These are phyloP conservation scores for Lumnitzera littorea DNA, from an alignment of 345 rosid species.

Conservation along the genomic window DNA sequence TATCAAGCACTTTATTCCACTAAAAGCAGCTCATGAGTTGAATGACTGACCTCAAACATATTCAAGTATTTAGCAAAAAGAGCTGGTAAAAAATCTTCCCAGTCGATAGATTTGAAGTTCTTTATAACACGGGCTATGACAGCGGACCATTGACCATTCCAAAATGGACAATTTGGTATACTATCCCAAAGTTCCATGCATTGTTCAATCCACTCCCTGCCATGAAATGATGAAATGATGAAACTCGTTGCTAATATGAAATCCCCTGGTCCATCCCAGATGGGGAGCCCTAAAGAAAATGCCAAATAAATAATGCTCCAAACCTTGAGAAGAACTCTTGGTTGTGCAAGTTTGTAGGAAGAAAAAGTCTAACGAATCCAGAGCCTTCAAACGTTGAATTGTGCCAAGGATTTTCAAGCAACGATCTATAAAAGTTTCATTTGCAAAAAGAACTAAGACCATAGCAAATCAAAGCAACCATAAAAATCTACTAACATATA, in stretches of 20 bases:
- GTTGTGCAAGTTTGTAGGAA: slow-evolving; percentile 83
- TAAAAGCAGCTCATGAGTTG: slow-evolving; percentile 5
- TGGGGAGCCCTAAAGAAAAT: background rate
- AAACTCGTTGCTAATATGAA: slow-evolving; percentile 11
- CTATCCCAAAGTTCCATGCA: slow-evolving; percentile 81
- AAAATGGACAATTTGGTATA: slow-evolving; percentile 90
- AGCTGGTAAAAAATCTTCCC: slow-evolving; percentile 72
- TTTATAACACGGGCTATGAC: slow-evolving; percentile 80
- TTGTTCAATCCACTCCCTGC: slow-evolving; percentile 72
- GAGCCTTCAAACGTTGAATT: slow-evolving; percentile 94
- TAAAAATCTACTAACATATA: background rate
- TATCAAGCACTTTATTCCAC: background rate
- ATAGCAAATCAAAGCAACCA: slow-evolving; percentile 7
- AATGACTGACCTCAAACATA: slow-evolving; percentile 88
- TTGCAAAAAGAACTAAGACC: background rate
- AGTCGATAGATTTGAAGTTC: slow-evolving; percentile 61
- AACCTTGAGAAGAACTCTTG: slow-evolving; percentile 84
- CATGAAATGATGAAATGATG: slow-evolving; percentile 23
- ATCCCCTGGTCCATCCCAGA: slow-evolving; percentile 6
- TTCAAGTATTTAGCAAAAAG: slow-evolving; percentile 78
- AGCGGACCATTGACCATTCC: slow-evolving; percentile 98
- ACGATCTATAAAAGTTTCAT: slow-evolving; percentile 43
- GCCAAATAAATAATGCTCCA: slow-evolving; percentile 20
- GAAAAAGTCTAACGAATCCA: slow-evolving; percentile 90
- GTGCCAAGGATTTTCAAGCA: slow-evolving; percentile 97